Base-by-base conservation (phyloP, 305 asterid species). In the Fraxinus velutina region DNA sequence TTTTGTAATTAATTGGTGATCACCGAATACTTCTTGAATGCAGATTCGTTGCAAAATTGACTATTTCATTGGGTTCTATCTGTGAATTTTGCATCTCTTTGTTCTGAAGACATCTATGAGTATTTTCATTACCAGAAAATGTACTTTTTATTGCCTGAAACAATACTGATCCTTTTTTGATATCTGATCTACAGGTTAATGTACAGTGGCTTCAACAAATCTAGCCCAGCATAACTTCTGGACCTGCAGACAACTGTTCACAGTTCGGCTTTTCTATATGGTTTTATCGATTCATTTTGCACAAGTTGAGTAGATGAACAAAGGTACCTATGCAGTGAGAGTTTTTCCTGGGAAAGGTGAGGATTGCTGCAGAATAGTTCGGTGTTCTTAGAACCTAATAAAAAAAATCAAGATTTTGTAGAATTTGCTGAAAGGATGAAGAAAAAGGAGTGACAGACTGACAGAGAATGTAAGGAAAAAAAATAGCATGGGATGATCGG, bases 171-270 rank as follows among this genome's bases (percentile, higher is more conserved):
- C 76, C 36, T 80, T 33, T 17, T 83, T 75, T 73, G 19, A 30
- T 80, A 30, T 75, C 66, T 80, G 34, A 79, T 74, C 6, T 82
- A 84, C 88, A 84, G 88, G 84, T 84, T 73, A 37, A 66, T 79
- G 47, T 73, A 72, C 52, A 42, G 71, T 34, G 29, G 79, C 73
- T 44, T 80, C 39, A 24, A 37, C 66, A 82, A 75, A 79, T 81
- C 64, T 12, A 68, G 77, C 77, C 75, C 74, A 80, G 62, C 79
- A 75, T 79, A 68, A 39, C 42, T 32, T 70, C 42, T 78, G 83
- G 80, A 81, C 81, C 50, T 79, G 83, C 80, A 19, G 68, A 81
- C 75, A 75, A 81, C 57, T 76, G 15, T 83, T 66, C 64, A 78
- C 71, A 79, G 75, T 75, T 60, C 4, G 42, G 75, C 42, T 64